A percentile compares a stretch with the other conserved stretches of the same genome.
Conservation (phyloP, 2,329 filamentous ascomycete genomes). For the Fusarium mangiferae region DNA sequence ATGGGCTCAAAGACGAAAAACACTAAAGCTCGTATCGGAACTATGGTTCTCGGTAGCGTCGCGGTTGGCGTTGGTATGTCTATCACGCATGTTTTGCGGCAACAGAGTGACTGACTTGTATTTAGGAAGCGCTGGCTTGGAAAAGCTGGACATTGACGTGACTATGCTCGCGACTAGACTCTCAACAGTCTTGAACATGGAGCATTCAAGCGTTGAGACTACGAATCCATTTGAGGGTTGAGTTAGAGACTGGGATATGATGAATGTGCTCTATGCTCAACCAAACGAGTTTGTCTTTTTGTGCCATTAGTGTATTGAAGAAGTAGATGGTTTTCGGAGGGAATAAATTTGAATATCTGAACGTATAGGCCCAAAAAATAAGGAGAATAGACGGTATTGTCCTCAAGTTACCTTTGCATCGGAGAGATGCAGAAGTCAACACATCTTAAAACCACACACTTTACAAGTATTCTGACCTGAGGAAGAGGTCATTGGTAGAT, state of each 20-base stretch:
- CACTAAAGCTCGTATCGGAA: not conserved
- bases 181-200: not conserved
- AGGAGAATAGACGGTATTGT: not conserved
- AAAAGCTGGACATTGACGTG: not conserved
- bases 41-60: not conserved
- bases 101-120: not conserved
- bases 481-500: too few species aligned
- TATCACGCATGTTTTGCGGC: not conserved
- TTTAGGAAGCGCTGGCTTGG: not conserved
- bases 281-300: not conserved
- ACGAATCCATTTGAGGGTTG: constrained; percentile 2
- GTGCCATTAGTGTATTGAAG: not conserved
- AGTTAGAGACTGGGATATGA: not conserved
- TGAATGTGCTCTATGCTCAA: not conserved
- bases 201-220: not conserved
- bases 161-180: not conserved
- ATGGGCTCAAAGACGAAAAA: not conserved
- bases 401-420: not conserved
- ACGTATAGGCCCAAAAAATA: not conserved
- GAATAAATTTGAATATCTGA: not conserved
- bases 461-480: not conserved
- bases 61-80: not conserved
- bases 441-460: too few species aligned
- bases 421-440: not conserved
- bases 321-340: too few species aligned